phyloP scores from a whole-genome alignment of 768 basidiomycete genomes.

The Kwoniella dendrophila region DNA sequence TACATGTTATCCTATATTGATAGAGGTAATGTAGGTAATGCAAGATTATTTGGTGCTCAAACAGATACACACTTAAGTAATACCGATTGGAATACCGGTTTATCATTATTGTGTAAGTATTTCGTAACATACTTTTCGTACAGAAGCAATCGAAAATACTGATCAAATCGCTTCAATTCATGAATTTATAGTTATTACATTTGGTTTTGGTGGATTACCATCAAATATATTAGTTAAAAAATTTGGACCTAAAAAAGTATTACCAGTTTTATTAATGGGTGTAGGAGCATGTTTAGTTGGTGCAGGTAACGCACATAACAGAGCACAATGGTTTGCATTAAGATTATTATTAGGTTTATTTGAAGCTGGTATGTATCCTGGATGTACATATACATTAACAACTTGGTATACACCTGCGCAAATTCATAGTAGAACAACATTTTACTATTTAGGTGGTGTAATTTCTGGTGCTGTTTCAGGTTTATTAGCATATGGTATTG shows the following conservation, averaged over 20 bases:
- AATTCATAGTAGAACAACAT: conserved; percentile 29
- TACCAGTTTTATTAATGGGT: conserved; percentile 21
- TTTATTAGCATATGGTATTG: conserved; percentile 31
- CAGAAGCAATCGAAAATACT: not conserved
- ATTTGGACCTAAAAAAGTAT: conserved; percentile 36
- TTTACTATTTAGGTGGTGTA: conserved; percentile 35
- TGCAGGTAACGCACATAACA: conserved; percentile 25
- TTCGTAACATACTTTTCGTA: not conserved
- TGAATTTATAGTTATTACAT: conserved; percentile 33
- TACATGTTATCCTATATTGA: conserved; percentile 43
- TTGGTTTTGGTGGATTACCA: conserved; percentile 30
- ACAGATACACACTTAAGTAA: conserved; percentile 18
- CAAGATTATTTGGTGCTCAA: conserved; percentile 37
- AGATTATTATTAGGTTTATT: conserved; percentile 31
- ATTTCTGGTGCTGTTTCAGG: conserved; percentile 36
- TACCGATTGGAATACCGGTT: conserved; percentile 39
- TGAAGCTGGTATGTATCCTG: conserved; percentile 39
- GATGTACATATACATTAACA: conserved; percentile 34
- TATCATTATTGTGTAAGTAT: conserved; percentile 32
- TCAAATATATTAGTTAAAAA: conserved; percentile 31
- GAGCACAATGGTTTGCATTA: conserved; percentile 34
- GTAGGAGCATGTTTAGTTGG: conserved; percentile 31
- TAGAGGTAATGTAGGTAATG: conserved; percentile 45
- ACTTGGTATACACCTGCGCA: conserved; percentile 41
- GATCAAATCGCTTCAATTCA: not conserved